Evolutionary conservation across 352 stramenopile species (phyloP).

Genomic region (Phytophthora chlamydospora): DNA sequence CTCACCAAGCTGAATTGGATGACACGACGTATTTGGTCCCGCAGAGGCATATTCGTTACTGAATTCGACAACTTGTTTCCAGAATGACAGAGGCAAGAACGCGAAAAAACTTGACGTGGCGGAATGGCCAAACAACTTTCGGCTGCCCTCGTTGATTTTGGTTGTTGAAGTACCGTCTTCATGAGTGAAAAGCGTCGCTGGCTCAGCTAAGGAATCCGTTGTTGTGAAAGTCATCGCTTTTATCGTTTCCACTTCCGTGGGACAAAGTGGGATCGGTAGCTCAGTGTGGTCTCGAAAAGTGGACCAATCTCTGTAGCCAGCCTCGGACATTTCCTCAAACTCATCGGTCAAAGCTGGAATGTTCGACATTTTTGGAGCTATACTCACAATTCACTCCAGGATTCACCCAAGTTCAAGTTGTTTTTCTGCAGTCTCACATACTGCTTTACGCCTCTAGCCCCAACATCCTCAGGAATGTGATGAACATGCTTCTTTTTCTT

Average conservation of each 20-base stretch:
- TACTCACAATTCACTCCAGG: slow-evolving; percentile 3
- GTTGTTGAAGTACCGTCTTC: background rate
- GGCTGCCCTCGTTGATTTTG: background rate
- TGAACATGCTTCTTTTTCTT: slow-evolving; percentile 1
- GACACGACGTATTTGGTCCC: background rate
- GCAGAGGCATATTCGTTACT: background rate
- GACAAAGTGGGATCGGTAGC: background rate
- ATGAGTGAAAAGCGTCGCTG: background rate
- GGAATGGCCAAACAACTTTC: background rate
- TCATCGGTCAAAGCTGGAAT: slow-evolving; percentile 3
- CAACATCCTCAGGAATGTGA: background rate
- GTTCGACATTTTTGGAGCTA: slow-evolving; percentile 5
- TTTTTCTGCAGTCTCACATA: background rate
- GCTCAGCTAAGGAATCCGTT: background rate
- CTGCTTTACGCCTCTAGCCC: slow-evolving; percentile 1
- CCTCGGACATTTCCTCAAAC: slow-evolving; percentile 1
- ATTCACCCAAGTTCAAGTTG: slow-evolving; percentile 1
- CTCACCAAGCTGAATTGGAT: slow-evolving; percentile 1
- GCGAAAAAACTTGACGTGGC: slow-evolving; percentile 14
- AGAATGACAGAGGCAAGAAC: slow-evolving; percentile 6
- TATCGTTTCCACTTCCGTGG: slow-evolving; percentile 2
- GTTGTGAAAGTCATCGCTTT: slow-evolving; percentile 7
- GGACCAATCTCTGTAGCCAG: background rate
- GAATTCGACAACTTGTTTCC: slow-evolving; percentile 9
- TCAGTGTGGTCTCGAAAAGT: background rate